Base-by-base conservation (phyloP, 768 basidiomycete species). In the Auriculariales sp. region DNA sequence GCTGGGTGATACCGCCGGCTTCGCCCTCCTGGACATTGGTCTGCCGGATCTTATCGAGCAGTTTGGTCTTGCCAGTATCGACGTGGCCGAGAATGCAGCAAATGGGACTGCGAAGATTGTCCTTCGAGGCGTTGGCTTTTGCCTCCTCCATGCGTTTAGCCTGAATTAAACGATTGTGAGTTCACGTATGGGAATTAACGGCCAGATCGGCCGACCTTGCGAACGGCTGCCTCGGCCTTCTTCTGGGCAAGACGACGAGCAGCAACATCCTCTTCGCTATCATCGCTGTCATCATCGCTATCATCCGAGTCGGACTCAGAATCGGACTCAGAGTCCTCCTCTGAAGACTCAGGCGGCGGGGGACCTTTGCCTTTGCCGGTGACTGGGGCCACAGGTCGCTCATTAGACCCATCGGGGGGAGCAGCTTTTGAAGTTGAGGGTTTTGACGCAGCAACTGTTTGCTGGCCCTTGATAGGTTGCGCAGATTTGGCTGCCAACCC, bases 21-120 rank as follows among this genome's bases (percentile, higher is more conserved):
- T 99, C 95, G 49, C 95, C 95, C 62, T 97, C 95, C 66, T 97
- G 93, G 19, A 99, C 95, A 57, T 97, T 97, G 3, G 94, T 98
- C 83, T 98, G 94, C 57, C 95, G 92, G 62, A 99, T 99, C 91
- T 97, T 98, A 64, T 99, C 95, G 57, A 99, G 66, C 32, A 99
- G 70, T 66, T 95, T 97, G 12, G 95, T 99, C 69, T 99, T 99
- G 53, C 95, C 95, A 3, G 93, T 97, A 72, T 99, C 95, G 75
- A 99, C 95, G 64, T 99, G 95, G 52, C 95, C 95, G 54, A 99
- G 66, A 58, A 99, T 99, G 77, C 94, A 97, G 62, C 94, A 98
- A 62, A 99, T 99, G 12, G 95, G 95, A 62, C 84, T 89, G 35
- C 95, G 84, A 44, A 99, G 68, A 62, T 98, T 69, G 56, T 98